Conservation (phyloP, 2,329 filamentous ascomycete genomes). For the Leptographium lundbergii region DNA sequence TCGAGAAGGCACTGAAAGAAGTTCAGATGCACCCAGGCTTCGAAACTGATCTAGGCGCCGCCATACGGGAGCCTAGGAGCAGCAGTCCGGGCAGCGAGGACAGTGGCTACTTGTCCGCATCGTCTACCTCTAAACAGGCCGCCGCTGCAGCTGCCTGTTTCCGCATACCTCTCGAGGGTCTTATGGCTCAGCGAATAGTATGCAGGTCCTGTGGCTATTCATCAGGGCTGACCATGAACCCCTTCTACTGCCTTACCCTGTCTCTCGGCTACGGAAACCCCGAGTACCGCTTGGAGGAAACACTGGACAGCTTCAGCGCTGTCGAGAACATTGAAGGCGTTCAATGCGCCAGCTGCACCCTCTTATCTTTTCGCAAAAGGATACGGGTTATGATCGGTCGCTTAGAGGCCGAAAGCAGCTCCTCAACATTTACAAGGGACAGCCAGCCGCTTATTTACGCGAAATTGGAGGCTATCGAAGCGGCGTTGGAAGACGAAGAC, state of each 20-base stretch:
- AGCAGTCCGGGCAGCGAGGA: constrained; percentile 42
- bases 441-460: constrained; percentile 33
- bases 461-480: constrained; percentile 53
- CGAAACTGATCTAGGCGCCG: constrained; percentile 19
- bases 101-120: constrained; percentile 41
- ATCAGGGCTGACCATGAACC: constrained; percentile 78
- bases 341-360: constrained; percentile 82
- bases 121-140: constrained; percentile 23
- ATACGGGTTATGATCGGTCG: constrained; percentile 34
- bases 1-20: constrained; percentile 34
- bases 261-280: constrained; percentile 53
- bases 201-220: constrained; percentile 78
- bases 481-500: constrained; percentile 65
- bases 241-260: constrained; percentile 87
- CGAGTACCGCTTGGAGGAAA: constrained; percentile 61
- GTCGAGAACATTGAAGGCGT: constrained; percentile 81
- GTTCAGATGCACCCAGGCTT: constrained; percentile 24
- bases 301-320: constrained; percentile 72
- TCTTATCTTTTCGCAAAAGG: constrained; percentile 43
- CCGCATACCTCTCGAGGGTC: constrained; percentile 73
- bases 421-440: constrained; percentile 19
- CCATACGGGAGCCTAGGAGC: constrained; percentile 7
- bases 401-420: constrained; percentile 17
- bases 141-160: constrained; percentile 24
- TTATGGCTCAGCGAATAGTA: constrained; percentile 77